These are phyloP conservation scores for Castanopsis chinensis DNA, from an alignment of 306 rosid species.

Conservation along the genomic window DNA sequence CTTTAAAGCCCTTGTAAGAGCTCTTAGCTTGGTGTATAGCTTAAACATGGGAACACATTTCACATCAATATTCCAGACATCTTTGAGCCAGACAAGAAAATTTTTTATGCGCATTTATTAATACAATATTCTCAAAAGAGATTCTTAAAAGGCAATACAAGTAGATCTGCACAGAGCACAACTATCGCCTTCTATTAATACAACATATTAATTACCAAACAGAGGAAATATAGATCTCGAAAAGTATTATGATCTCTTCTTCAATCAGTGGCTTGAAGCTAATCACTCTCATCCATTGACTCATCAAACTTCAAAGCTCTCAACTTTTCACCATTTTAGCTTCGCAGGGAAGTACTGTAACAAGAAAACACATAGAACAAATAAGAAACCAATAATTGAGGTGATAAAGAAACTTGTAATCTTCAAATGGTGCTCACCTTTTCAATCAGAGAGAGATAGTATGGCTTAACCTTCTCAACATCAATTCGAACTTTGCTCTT, in stretches of 20 bases:
- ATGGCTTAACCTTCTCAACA: slow-evolving; percentile 71
- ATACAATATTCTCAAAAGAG: neutral
- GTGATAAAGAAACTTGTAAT: neutral
- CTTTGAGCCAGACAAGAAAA: too few relatives aligned
- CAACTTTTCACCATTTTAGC: slow-evolving; percentile 63
- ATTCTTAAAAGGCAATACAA: neutral
- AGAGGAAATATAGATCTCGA: slow-evolving; percentile 4
- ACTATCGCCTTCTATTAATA: slow-evolving; percentile 11
- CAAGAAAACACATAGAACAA: neutral
- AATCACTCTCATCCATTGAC: neutral
- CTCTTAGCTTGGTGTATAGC: too few relatives aligned
- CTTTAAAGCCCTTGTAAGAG: too few relatives aligned
- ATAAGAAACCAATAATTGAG: neutral
- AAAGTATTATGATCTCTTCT: slow-evolving; percentile 5
- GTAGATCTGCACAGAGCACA: neutral
- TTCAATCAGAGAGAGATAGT: slow-evolving; percentile 68
- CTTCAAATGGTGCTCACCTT: slow-evolving; percentile 39
- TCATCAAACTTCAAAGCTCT: slow-evolving; percentile 2
- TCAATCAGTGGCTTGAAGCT: neutral
- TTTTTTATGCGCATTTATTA: too few relatives aligned
- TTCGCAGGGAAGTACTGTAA: slow-evolving; percentile 80
- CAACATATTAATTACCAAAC: neutral
- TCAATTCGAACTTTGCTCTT: slow-evolving; percentile 70
- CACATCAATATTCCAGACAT: too few relatives aligned
- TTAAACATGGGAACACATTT: too few relatives aligned